These are phyloP conservation scores for Plenodomus tracheiphilus DNA, from an alignment of 2,329 filamentous ascomycete genomes.

Conservation along the genomic window DNA sequence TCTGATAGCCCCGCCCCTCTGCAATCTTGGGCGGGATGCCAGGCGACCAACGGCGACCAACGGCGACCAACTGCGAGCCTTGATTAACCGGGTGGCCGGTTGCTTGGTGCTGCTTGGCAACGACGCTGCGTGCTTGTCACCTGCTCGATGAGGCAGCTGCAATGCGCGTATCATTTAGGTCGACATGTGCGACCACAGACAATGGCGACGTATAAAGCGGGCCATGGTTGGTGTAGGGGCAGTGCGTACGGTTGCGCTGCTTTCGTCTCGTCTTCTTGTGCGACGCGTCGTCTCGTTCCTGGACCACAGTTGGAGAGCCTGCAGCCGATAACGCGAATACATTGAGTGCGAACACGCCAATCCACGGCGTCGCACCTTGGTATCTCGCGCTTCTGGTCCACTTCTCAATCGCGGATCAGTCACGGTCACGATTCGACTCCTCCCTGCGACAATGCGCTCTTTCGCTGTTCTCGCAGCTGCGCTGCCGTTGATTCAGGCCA, in stretches of 20 bases:
- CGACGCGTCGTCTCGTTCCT: constrained; percentile 15
- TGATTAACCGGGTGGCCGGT: constrained; percentile 37
- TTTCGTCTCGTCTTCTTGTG: constrained; percentile 20
- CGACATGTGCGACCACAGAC: constrained; percentile 20
- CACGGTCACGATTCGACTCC: not conserved
- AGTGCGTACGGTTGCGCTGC: constrained; percentile 9
- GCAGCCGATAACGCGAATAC: not conserved
- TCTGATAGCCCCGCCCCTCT: constrained; percentile 19
- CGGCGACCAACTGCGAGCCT: constrained; percentile 21
- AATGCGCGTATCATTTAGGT: constrained; percentile 25
- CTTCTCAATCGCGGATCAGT: not conserved
- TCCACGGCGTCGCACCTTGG: not conserved
- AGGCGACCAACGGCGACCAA: constrained; percentile 21
- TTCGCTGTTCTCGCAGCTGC: constrained; percentile 30
- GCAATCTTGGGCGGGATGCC: constrained; percentile 14
- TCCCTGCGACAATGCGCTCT: constrained; percentile 28
- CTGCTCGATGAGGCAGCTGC: constrained; percentile 41
- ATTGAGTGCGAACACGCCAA: constrained; percentile 4
- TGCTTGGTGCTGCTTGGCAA: constrained; percentile 37
- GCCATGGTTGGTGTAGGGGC: constrained; percentile 2
- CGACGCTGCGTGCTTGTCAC: constrained; percentile 27
- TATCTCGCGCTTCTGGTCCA: not conserved
- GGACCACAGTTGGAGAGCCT: constrained; percentile 1
- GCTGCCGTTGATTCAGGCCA: constrained; percentile 35
- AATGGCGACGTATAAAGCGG: constrained; percentile 19